phyloP scores from a whole-genome alignment of 805 yeast genomes.

The Kazachstania bromeliacearum region DNA sequence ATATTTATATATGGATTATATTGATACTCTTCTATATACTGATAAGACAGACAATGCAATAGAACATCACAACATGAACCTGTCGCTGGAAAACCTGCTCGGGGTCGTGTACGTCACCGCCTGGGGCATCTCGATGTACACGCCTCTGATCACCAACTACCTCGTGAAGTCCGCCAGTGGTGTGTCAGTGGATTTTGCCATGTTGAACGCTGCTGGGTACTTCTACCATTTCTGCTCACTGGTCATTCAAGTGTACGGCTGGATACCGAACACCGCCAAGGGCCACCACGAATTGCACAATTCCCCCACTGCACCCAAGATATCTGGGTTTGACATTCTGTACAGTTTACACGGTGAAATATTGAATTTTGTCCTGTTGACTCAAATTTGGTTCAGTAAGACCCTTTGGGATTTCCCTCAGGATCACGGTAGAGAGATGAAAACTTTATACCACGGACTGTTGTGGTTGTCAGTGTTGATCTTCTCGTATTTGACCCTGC shows the following conservation, averaged over 20 bases:
- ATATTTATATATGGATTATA: too few relatives aligned
- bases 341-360: constrained; percentile 41
- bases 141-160: constrained; percentile 37
- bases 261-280: constrained; percentile 16
- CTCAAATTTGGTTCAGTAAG: constrained; percentile 34
- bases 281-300: too few relatives aligned
- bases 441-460: constrained; percentile 16
- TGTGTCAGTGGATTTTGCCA: constrained; percentile 39
- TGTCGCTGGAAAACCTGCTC: constrained; percentile 9
- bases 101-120: constrained; percentile 34
- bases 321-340: constrained; percentile 37
- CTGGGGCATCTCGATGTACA: constrained; percentile 44
- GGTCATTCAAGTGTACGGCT: constrained; percentile 33
- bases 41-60: neutral
- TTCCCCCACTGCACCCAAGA: constrained; percentile 29
- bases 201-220: constrained; percentile 41
- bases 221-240: constrained; percentile 36
- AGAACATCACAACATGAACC: neutral
- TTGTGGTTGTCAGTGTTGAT: constrained; percentile 11
- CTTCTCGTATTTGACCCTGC: constrained; percentile 10
- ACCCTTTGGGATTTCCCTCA: constrained; percentile 30
- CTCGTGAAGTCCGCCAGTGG: constrained; percentile 37
- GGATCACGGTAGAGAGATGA: constrained; percentile 18
- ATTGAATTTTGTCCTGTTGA: constrained; percentile 32
- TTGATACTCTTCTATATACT: neutral